Evolutionary conservation across 108 stramenopile species (phyloP).

Genomic region (Skeletonema costatum): DNA sequence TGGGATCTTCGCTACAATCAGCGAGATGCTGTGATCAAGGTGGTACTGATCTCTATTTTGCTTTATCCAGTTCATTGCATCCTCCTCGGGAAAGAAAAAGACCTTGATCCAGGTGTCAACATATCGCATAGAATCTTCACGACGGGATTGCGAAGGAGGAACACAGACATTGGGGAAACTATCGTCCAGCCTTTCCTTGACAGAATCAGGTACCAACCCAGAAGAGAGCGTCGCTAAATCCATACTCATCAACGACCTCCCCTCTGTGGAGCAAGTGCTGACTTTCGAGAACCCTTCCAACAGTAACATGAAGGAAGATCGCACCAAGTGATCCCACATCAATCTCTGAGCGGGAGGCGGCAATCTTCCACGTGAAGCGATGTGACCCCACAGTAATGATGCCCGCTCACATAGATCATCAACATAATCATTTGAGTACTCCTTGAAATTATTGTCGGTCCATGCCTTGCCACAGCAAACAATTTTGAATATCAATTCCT

Average conservation of each 20-base stretch:
- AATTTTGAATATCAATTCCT: slow-evolving; percentile 48
- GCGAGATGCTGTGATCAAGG: slow-evolving; percentile 46
- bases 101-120: slow-evolving; percentile 92
- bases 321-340: slow-evolving; percentile 69
- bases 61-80: slow-evolving; percentile 61
- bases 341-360: slow-evolving; percentile 38
- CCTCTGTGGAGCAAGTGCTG: slow-evolving; percentile 87
- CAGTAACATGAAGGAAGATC: slow-evolving; percentile 59
- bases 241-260: slow-evolving; percentile 94
- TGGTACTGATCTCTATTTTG: slow-evolving; percentile 47
- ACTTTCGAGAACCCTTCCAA: slow-evolving; percentile 89
- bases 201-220: slow-evolving; percentile 48
- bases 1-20: slow-evolving; percentile 29
- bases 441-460: slow-evolving; percentile 71
- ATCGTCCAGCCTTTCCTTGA: slow-evolving; percentile 47
- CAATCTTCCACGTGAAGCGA: slow-evolving; percentile 33
- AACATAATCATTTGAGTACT: slow-evolving; percentile 80
- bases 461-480: slow-evolving; percentile 57
- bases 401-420: slow-evolving; percentile 64
- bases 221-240: slow-evolving; percentile 83
- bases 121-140: slow-evolving; percentile 55
- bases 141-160: slow-evolving; percentile 36
- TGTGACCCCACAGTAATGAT: slow-evolving; percentile 52
- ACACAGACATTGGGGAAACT: slow-evolving; percentile 24
- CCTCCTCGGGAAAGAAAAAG: slow-evolving; percentile 87